Base-by-base conservation (phyloP, 345 rosid genomes). In the Barbarea vulgaris region DNA sequence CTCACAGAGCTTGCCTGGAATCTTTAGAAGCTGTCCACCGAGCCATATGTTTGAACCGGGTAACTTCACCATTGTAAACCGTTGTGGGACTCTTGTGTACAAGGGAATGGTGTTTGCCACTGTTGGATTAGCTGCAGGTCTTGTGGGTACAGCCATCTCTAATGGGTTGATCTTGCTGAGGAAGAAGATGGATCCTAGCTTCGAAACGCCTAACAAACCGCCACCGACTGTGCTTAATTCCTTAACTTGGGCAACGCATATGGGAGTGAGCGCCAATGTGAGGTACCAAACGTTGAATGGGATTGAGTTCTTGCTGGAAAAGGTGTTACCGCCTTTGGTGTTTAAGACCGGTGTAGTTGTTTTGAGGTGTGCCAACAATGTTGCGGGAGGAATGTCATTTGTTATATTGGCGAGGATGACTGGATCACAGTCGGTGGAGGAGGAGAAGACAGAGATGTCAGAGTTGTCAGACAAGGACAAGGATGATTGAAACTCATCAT, bases 41-140 rank as follows among this genome's bases (percentile, higher is more conserved):
- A 81, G 97, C 54, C 96, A 96, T 80, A 89, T 96, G 99, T 96
- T 96, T 48, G 90, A 96, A 76, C 85, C 88, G 0, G 99, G 99
- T 6, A 76, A 84, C 41, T 96, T 69, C 63, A 70, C 82, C 3
- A 22, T 88, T 0, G 6, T 82, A 17, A 83, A 87, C 47, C 82
- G 99, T 8, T 72, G 83, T 1, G 98, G 99, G 17, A 96, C 99
- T 15, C 79, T 88, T 11, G 88, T 87, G 1, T 93, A 82, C 83
- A 96, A 96, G 61, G 99, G 99, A 2, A 55, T 86, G 7, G 85
- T 96, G 0, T 96, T 96, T 61, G 98, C 98, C 0, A 83, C 89
- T 0, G 99, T 96, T 0, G 99, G 99, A 2, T 83, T 96, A 19
- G 96, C 93, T 5, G 97, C 98, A 0, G 99, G 99, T 18, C 91